A percentile compares a stretch with the other conserved stretches of the same genome.
Conservation (phyloP, 306 rosid genomes). For the Rosa rugosa region DNA sequence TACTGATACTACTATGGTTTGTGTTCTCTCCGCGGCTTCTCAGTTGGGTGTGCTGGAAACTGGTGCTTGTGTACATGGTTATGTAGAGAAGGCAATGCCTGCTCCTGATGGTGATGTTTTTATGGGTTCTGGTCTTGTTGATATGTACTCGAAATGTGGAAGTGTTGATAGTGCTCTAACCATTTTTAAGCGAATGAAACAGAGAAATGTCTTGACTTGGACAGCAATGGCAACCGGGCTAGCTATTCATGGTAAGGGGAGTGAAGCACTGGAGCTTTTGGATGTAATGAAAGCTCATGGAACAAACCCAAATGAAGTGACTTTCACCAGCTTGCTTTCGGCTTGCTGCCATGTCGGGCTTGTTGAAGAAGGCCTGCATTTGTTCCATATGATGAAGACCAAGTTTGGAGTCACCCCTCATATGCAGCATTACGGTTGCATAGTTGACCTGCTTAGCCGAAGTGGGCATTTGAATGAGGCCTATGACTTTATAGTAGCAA, state of each 20-base stretch:
- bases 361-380: constrained; percentile 53
- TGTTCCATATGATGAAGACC: constrained; percentile 48
- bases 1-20: constrained; percentile 64
- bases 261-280: constrained; percentile 55
- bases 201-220: constrained; percentile 72
- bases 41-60: constrained; percentile 58
- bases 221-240: constrained; percentile 71
- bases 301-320: constrained; percentile 56
- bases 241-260: constrained; percentile 78
- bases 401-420: constrained; percentile 46
- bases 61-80: constrained; percentile 67
- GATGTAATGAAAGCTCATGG: constrained; percentile 54
- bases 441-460: constrained; percentile 73
- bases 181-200: constrained; percentile 48
- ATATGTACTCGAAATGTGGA: constrained; percentile 88
- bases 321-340: constrained; percentile 47
- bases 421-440: constrained; percentile 65
- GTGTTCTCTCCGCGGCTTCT: constrained; percentile 64
- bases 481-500: constrained; percentile 47
- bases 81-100: constrained; percentile 47
- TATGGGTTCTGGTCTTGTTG: constrained; percentile 74
- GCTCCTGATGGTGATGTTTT: constrained; percentile 63
- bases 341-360: constrained; percentile 75
- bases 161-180: constrained; percentile 52
- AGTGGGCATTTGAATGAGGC: constrained; percentile 62